These are phyloP conservation scores for Melaleuca alternifolia DNA, from an alignment of 345 rosid species.

Conservation along the genomic window DNA sequence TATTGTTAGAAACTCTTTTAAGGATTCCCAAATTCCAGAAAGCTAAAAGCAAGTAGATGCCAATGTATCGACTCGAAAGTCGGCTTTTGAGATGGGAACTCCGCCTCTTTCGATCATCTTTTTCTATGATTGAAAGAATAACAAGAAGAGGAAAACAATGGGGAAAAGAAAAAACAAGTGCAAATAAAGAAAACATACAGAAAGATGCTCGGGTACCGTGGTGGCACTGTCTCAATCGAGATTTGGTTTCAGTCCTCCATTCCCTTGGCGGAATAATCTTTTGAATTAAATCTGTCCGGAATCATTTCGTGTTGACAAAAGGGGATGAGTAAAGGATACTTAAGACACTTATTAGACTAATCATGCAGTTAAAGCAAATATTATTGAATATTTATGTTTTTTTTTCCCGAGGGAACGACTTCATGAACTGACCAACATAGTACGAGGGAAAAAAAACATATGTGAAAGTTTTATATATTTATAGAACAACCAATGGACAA, in stretches of 20 bases:
- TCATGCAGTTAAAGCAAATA: background rate
- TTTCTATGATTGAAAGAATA: background rate
- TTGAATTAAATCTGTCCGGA: too few relatives aligned
- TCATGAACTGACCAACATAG: background rate
- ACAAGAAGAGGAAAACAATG: background rate
- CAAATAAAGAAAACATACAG: background rate
- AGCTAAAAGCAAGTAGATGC: constrained; percentile 10
- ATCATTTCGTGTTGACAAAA: background rate
- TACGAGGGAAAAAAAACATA: background rate
- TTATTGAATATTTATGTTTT: background rate
- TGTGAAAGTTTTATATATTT: background rate
- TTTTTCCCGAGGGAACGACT: background rate
- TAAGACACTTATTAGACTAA: background rate
- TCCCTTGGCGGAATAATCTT: background rate
- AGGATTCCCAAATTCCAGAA: constrained; percentile 19
- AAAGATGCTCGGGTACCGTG: background rate
- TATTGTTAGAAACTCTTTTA: constrained; percentile 19
- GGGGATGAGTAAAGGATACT: background rate
- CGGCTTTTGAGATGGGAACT: constrained; percentile 28
- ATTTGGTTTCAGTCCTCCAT: background rate
- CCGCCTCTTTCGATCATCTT: constrained; percentile 16
- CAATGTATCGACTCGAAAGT: constrained; percentile 7
- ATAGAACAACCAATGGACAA: background rate
- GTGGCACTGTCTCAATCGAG: background rate
- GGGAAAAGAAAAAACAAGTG: background rate